Conservation (phyloP, 495 filamentous ascomycete species). For the Podospora comata region DNA sequence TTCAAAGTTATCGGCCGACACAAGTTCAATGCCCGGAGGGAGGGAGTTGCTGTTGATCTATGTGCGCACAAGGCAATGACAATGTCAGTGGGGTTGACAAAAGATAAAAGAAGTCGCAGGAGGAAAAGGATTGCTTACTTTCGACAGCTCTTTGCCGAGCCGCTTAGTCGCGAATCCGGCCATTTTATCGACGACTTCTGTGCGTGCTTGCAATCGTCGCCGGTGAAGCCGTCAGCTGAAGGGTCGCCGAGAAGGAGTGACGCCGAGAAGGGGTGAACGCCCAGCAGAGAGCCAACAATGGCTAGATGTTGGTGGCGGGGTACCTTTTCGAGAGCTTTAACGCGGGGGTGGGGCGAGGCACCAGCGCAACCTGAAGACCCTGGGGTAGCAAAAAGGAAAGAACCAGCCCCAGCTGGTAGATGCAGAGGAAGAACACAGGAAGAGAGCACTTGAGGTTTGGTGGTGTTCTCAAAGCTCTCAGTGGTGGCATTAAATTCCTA, state of each 20-base stretch:
- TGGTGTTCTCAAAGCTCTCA: neutral
- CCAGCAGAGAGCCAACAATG: neutral
- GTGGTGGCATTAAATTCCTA: neutral
- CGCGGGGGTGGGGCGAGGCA: neutral
- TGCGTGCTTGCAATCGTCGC: neutral
- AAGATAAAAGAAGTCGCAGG: neutral
- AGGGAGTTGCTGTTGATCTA: conserved; percentile 54
- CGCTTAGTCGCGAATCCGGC: conserved; percentile 47
- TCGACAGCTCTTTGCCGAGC: conserved; percentile 50
- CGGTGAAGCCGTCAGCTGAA: neutral
- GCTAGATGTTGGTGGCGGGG: neutral
- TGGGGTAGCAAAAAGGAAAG: neutral
- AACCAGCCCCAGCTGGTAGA: neutral
- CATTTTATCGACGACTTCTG: conserved; percentile 30
- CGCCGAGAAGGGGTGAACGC: neutral
- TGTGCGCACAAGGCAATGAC: conserved; percentile 2
- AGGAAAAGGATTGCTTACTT: conserved; percentile 33
- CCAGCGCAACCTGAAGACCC: neutral
- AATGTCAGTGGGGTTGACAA: neutral
- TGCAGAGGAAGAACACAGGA: neutral
- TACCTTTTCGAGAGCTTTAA: neutral
- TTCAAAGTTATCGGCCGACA: conserved; percentile 73
- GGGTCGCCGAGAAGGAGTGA: neutral
- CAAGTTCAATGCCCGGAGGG: conserved; percentile 73
- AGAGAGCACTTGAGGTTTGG: neutral